Conservation (phyloP, 2,329 filamentous ascomycete species). For the Penicillium sp. region DNA sequence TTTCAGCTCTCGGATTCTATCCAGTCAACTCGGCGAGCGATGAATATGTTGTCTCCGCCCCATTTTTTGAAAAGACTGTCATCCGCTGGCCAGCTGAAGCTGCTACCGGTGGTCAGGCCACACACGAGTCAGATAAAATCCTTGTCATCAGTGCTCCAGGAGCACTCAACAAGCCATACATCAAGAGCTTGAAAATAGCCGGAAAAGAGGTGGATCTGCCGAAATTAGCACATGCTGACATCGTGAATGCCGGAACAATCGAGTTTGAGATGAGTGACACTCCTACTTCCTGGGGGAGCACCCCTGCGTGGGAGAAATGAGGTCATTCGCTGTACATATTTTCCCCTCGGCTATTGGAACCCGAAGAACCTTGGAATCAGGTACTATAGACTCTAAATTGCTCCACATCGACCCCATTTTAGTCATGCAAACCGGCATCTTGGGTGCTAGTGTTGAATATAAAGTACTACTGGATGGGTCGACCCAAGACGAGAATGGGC, state of each 20-base stretch:
- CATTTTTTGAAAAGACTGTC: constrained; percentile 48
- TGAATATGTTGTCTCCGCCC: constrained; percentile 48
- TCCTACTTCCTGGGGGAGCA: constrained; percentile 36
- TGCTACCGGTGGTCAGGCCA: constrained; percentile 26
- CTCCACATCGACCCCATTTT: background rate
- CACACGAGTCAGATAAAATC: constrained; percentile 17
- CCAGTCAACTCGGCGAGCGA: constrained; percentile 48
- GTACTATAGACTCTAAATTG: background rate
- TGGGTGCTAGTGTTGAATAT: background rate
- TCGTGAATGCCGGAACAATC: constrained; percentile 42
- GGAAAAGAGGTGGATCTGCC: constrained; percentile 23
- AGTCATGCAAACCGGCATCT: background rate
- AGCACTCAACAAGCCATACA: constrained; percentile 42
- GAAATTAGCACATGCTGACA: constrained; percentile 29
- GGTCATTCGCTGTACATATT: background rate
- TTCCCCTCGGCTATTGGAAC: background rate
- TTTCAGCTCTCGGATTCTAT: constrained; percentile 51
- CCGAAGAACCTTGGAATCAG: background rate
- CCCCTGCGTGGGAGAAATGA: background rate
- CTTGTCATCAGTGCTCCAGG: constrained; percentile 45
- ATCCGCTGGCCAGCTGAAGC: constrained; percentile 39
- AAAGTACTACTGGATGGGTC: background rate
- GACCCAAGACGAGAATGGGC: background rate
- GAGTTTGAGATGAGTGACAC: constrained; percentile 48
- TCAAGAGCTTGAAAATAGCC: constrained; percentile 45